phyloP scores from a whole-genome alignment of 2,329 filamentous ascomycete species.

The Blumeriella jaapii region DNA sequence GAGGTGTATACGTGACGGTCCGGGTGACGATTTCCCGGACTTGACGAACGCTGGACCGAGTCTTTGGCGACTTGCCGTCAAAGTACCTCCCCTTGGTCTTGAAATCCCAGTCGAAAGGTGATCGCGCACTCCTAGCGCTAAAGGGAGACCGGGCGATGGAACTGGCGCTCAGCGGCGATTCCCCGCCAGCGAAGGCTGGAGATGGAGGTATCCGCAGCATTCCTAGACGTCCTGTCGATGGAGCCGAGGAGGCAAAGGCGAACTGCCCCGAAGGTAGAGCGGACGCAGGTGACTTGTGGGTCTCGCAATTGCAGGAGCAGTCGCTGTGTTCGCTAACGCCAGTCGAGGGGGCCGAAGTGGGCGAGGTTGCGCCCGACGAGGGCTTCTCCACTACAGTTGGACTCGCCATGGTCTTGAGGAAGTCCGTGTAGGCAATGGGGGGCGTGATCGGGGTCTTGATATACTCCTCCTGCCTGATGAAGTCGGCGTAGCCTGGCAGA shows the following conservation, averaged over 20 bases:
- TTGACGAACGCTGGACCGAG: conserved; percentile 52
- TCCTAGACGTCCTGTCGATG: conserved; percentile 41
- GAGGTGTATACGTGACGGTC: conserved; percentile 80
- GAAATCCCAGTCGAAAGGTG: conserved; percentile 69
- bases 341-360: conserved; percentile 33
- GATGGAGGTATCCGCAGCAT: conserved; percentile 70
- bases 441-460: conserved; percentile 82
- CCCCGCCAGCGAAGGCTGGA: conserved; percentile 52
- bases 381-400: conserved; percentile 24
- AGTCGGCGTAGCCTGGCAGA: conserved; percentile 45
- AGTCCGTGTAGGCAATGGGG: conserved; percentile 82
- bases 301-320: conserved; percentile 45
- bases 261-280: conserved; percentile 43
- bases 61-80: conserved; percentile 44
- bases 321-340: conserved; percentile 37
- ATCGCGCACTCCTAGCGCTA: conserved; percentile 49
- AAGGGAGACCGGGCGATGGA: conserved; percentile 55
- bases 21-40: conserved; percentile 89
- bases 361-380: conserved; percentile 36
- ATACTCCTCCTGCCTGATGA: conserved; percentile 54
- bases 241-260: conserved; percentile 49
- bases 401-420: conserved; percentile 65
- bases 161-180: conserved; percentile 56
- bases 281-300: conserved; percentile 42
- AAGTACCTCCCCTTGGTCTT: conserved; percentile 55